These are phyloP conservation scores for Apiospora rasikravindrae DNA, from an alignment of 2,329 filamentous ascomycete species.

Conservation along the genomic window DNA sequence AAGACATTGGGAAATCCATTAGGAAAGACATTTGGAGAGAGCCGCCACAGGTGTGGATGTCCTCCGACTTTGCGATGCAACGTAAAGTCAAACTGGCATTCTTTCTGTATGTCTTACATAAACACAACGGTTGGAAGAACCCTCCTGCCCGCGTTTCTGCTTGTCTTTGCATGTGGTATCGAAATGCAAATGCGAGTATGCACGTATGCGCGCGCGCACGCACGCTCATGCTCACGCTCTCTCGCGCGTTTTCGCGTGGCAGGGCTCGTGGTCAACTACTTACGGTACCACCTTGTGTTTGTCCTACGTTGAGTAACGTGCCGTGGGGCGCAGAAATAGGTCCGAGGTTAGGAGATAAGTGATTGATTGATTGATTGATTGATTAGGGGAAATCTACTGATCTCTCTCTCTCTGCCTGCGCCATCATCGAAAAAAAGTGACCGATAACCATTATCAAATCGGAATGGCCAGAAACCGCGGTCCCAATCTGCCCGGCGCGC, in stretches of 20 bases:
- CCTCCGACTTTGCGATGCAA: neutral
- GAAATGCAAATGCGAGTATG: neutral
- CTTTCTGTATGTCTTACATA: no score
- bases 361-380: neutral
- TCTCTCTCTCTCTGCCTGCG: neutral
- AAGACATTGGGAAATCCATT: neutral
- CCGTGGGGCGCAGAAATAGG: neutral
- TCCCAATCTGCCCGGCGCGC: neutral
- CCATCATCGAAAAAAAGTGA: neutral
- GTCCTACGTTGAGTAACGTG: neutral
- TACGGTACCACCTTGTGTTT: neutral
- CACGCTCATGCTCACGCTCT: no score
- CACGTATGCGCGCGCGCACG: neutral
- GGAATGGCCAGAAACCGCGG: neutral
- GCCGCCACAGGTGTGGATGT: neutral
- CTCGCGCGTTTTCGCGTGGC: slow-evolving; percentile 4
- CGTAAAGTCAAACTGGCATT: neutral
- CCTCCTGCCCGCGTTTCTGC: no score
- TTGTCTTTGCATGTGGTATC: neutral
- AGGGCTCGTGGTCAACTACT: no score
- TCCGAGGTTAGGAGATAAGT: neutral
- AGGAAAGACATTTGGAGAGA: neutral
- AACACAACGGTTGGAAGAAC: no score
- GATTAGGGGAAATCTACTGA: neutral
- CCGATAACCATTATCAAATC: neutral